Base-by-base conservation (phyloP, 345 rosid species). In the Rhodomyrtus tomentosa region DNA sequence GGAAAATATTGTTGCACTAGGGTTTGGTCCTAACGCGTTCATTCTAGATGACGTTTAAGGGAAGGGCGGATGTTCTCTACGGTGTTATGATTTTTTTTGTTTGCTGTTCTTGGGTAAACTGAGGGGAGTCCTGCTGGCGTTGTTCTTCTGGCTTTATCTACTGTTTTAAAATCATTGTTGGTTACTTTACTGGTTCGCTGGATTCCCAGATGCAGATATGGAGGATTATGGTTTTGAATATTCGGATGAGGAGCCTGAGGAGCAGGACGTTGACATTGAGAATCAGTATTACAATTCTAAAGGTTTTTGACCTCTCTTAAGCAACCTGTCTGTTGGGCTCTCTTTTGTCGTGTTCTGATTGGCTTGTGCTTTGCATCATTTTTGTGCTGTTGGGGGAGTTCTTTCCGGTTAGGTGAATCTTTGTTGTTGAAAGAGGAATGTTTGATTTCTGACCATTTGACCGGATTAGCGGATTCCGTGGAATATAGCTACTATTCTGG, bases 221-320 rank as follows among this genome's bases (percentile, higher is more conserved):
- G 99, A 96, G 86, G 99, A 98, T 89, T 98, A 98, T 82, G 99
- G 99, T 53, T 94, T 95, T 82, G 99, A 93, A 88, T 98, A 98
- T 92, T 98, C 99, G 50, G 99, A 98, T 62, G 99, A 96, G 87
- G 99, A 98, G 89, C 99, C 95, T 13, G 98, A 98, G 87, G 99
- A 98, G 79, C 98, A 98, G 88, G 99, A 98, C 83, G 99, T 95
- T 85, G 99, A 94, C 83, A 98, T 95, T 83, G 99, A 98, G 92
- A 98, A 98, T 81, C 99, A 98, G 85, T 98, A 98, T 80, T 98
- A 98, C 86, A 98, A 94, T 87, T 93, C 99, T 50, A 98, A 95
- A 94, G 98, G 98, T 48, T 79, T 13, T 21, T 3, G 22, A 73
- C 49, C 1, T 38, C 45, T 68, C 32, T 32, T 68, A 38, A 38